Conservation (phyloP, 164 flowering plant species). For the Echeveria elegans region DNA sequence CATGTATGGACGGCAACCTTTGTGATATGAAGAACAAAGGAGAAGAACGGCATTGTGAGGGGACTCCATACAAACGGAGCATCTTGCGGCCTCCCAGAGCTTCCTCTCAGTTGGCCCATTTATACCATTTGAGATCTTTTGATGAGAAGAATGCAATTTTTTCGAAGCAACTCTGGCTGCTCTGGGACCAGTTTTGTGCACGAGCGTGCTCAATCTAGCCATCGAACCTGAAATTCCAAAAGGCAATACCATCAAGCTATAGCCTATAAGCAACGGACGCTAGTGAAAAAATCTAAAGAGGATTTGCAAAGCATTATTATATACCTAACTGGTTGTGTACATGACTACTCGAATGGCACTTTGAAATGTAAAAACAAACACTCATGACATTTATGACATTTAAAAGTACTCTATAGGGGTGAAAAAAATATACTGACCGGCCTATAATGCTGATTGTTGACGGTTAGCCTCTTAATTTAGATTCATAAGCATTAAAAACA, state of each 20-base stretch:
- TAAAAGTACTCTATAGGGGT: background rate
- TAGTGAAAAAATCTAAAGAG: background rate
- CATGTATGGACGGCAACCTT: constrained; percentile 64
- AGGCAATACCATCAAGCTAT: background rate
- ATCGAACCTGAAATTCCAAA: constrained; percentile 10
- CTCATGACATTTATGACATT: background rate
- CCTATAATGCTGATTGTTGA: background rate
- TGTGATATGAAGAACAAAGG: constrained; percentile 50
- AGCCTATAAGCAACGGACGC: background rate
- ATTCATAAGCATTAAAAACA: background rate
- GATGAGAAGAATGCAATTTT: constrained; percentile 8
- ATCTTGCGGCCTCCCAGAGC: constrained; percentile 46
- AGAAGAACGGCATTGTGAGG: constrained; percentile 67
- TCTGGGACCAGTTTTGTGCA: constrained; percentile 15
- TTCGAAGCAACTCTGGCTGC: constrained; percentile 11
- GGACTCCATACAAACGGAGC: constrained; percentile 53
- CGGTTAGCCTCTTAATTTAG: background rate
- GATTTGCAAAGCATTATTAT: background rate
- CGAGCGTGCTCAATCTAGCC: constrained; percentile 21
- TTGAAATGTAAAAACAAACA: background rate
- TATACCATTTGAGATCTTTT: constrained; percentile 12
- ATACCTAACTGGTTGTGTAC: background rate
- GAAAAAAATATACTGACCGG: background rate
- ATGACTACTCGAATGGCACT: background rate
- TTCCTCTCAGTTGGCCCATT: constrained; percentile 22